Evolutionary conservation across 345 rosid species (phyloP).

Genomic region (Capsella bursapastoris): DNA sequence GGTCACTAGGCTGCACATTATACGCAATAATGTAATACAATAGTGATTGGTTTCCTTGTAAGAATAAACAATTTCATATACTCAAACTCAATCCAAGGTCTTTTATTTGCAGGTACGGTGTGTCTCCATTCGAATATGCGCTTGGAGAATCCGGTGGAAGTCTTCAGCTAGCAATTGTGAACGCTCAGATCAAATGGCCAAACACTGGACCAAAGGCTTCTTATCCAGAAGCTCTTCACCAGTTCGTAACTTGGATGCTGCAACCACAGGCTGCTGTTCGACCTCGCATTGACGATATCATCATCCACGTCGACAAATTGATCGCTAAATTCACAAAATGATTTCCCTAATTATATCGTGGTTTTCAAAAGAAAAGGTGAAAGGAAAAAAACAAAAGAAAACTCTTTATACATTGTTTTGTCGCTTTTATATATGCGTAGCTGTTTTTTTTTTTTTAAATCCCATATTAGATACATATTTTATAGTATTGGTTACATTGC

Average conservation of each 20-base stretch:
- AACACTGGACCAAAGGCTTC: slow-evolving; percentile 69
- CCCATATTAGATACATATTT: slow-evolving; percentile 28
- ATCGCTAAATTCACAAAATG: slow-evolving; percentile 71
- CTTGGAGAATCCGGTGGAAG: slow-evolving; percentile 98
- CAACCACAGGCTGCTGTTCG: slow-evolving; percentile 91
- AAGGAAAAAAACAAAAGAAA: neutral
- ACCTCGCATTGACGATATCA: slow-evolving; percentile 81
- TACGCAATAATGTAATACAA: slow-evolving; percentile 88
- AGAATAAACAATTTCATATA: neutral
- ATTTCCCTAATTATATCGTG: slow-evolving; percentile 26
- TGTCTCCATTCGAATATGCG: slow-evolving; percentile 95
- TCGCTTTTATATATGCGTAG: slow-evolving; percentile 31
- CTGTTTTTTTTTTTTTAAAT: neutral
- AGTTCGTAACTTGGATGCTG: slow-evolving; percentile 97
- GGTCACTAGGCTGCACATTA: slow-evolving; percentile 99
- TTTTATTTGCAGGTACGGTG: slow-evolving; percentile 67
- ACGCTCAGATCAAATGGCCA: slow-evolving; percentile 99
- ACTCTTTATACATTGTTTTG: slow-evolving; percentile 28
- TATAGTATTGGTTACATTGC: slow-evolving; percentile 13
- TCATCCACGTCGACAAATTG: slow-evolving; percentile 94
- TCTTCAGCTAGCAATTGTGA: slow-evolving; percentile 86
- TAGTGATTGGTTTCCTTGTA: slow-evolving; percentile 6
- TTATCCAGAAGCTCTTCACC: slow-evolving; percentile 91
- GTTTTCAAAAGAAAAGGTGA: neutral
- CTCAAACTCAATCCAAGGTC: neutral